phyloP scores from a whole-genome alignment of 129 eudicot genomes.

The Pseudognaphalium luteoalbum region DNA sequence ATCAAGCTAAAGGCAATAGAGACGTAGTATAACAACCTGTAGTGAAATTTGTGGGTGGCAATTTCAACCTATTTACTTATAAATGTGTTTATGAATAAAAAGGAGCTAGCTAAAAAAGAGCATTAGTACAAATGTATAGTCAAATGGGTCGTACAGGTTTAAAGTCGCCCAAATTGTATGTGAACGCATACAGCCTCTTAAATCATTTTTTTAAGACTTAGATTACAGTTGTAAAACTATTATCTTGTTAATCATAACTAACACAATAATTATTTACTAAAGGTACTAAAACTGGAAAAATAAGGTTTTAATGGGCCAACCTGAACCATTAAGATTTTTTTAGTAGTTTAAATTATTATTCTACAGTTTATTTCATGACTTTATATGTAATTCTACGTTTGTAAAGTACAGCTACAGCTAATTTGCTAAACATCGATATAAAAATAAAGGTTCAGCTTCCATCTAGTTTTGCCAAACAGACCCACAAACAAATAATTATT shows the following conservation, averaged over 20 bases:
- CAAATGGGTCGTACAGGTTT: not conserved
- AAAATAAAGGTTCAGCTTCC: too few relatives aligned
- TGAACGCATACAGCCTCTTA: not conserved
- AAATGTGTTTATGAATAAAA: not conserved
- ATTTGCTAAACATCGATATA: too few relatives aligned
- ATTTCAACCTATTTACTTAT: not conserved
- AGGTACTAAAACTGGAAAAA: not conserved
- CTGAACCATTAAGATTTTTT: too few relatives aligned
- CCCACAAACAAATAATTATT: not conserved
- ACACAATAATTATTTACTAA: not conserved
- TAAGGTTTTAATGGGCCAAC: not conserved
- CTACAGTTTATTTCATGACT: too few relatives aligned
- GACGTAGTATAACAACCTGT: not conserved
- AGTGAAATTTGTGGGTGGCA: not conserved
- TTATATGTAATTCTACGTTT: too few relatives aligned
- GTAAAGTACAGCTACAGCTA: too few relatives aligned
- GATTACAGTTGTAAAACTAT: not conserved
- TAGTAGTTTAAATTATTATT: too few relatives aligned
- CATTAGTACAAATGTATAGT: not conserved
- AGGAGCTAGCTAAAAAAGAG: not conserved
- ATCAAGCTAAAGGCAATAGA: not conserved
- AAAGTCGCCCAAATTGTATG: not conserved
- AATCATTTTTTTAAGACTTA: not conserved
- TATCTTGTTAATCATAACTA: not conserved
- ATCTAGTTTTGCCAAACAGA: too few relatives aligned